Evolutionary conservation across 2,329 filamentous ascomycete species (phyloP).

Genomic region (Fusarium agapanthi): DNA sequence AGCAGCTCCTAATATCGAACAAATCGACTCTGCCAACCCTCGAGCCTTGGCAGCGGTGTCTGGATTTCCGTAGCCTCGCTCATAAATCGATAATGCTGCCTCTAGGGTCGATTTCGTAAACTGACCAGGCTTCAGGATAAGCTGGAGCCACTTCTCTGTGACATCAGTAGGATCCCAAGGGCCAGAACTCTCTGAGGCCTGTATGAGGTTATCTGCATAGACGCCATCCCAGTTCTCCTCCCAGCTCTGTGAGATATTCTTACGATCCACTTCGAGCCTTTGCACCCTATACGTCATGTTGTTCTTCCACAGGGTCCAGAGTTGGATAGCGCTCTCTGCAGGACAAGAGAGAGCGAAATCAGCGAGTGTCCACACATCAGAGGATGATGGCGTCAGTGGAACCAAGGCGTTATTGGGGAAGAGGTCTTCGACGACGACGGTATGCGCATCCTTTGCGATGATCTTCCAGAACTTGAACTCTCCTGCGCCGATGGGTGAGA

Average conservation of each 20-base stretch:
- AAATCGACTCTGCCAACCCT: slow-evolving; percentile 79
- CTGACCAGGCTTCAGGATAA: slow-evolving; percentile 82
- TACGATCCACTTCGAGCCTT: slow-evolving; percentile 75
- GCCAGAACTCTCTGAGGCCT: slow-evolving; percentile 65
- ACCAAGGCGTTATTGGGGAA: slow-evolving; percentile 69
- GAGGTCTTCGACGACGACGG: slow-evolving; percentile 73
- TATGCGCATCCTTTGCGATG: slow-evolving; percentile 71
- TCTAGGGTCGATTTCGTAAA: slow-evolving; percentile 84
- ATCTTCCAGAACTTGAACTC: slow-evolving; percentile 94
- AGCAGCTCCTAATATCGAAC: slow-evolving; percentile 74
- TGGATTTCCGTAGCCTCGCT: slow-evolving; percentile 62
- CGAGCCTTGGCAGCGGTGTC: slow-evolving; percentile 56
- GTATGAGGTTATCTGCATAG: slow-evolving; percentile 65
- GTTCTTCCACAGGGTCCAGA: slow-evolving; percentile 88
- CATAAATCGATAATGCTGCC: slow-evolving; percentile 83
- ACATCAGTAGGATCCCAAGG: slow-evolving; percentile 73
- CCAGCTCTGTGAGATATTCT: slow-evolving; percentile 70
- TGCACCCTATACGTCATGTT: slow-evolving; percentile 81
- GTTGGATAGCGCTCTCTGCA: slow-evolving; percentile 61
- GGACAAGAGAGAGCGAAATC: slow-evolving; percentile 74
- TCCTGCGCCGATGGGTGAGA: slow-evolving; percentile 85
- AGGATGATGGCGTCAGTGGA: slow-evolving; percentile 74
- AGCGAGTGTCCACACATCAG: slow-evolving; percentile 80
- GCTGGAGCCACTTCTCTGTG: slow-evolving; percentile 86
- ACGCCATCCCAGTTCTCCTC: slow-evolving; percentile 75